Base-by-base conservation (phyloP, 2,329 filamentous ascomycete genomes). In the Hypoxylon sp. region DNA sequence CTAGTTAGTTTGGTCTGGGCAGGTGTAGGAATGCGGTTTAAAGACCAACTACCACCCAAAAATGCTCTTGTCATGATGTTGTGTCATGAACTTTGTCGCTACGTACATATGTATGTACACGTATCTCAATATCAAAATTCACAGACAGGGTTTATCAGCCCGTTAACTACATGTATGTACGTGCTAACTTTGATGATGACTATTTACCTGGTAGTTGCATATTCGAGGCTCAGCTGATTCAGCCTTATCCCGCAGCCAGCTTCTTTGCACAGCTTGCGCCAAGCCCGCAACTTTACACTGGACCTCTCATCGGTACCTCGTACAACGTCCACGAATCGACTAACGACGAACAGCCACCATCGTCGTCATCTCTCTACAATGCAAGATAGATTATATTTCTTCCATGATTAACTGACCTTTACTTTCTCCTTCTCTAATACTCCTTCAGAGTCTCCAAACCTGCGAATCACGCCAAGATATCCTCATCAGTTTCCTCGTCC, bases 331-430 rank as follows among this genome's bases (percentile, higher is more conserved):
- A 27, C 54, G 24, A 50, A 49, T 63, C 56, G 54, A 48, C 41
- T 27, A 35, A n/a, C 27, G 48, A 33, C 40, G 58, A 38, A 51
- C 27, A 53, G 53, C 54, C 55, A 51, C 55, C 40, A 40, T 58
- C 60, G 58, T 69, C 66, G 66, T 68, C 67, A 65, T 64, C 55
- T 38, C 27, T 51, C 31, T 60, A 55, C 33, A 17, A 64, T 63
- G 53, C 52, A 50, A 46, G n/a, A n/a, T n/a, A n/a, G n/a, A n/a
- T n/a, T n/a, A n/a, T n/a, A n/a, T n/a, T n/a, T n/a, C n/a, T n/a
- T n/a, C n/a, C n/a, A n/a, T n/a, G n/a, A n/a, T n/a, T n/a, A n/a
- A n/a, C n/a, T n/a, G n/a, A n/a, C n/a, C n/a, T n/a, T n/a, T n/a
- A n/a, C n/a, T n/a, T n/a, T n/a, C n/a, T n/a, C n/a, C n/a, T n/a